These are phyloP conservation scores for Discostella stelligeroides DNA, from an alignment of 108 stramenopile genomes.

Conservation along the genomic window DNA sequence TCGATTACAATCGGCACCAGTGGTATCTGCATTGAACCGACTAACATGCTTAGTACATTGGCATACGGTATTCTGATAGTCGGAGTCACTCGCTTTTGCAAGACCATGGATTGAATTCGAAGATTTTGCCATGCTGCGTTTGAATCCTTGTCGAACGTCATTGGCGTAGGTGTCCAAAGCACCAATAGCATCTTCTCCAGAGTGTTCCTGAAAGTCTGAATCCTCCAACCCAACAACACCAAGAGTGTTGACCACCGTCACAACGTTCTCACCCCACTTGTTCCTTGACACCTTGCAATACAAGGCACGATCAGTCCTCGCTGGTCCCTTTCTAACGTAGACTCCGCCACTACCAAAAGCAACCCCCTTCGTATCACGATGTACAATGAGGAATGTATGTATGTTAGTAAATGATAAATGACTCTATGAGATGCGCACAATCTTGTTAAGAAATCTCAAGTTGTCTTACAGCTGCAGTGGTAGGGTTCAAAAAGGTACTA, in stretches of 20 bases:
- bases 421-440: too few relatives aligned
- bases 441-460: too few relatives aligned
- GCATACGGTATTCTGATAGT: slow-evolving; percentile 69
- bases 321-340: slow-evolving; percentile 82
- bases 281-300: slow-evolving; percentile 63
- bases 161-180: slow-evolving; percentile 61
- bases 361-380: slow-evolving; percentile 50
- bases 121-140: slow-evolving; percentile 54
- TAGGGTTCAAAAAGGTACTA: slow-evolving; percentile 85
- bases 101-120: slow-evolving; percentile 58
- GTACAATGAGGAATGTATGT: too few relatives aligned
- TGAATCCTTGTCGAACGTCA: slow-evolving; percentile 54
- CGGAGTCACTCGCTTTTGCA: slow-evolving; percentile 60
- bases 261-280: slow-evolving; percentile 60
- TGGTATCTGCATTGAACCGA: slow-evolving; percentile 84
- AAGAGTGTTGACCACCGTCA: slow-evolving; percentile 76
- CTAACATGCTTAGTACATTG: slow-evolving; percentile 55
- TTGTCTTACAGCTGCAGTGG: slow-evolving; percentile 67
- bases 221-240: slow-evolving; percentile 74
- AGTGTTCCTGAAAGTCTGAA: slow-evolving; percentile 55
- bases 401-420: too few relatives aligned
- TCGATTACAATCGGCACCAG: slow-evolving; percentile 75
- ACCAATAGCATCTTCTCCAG: slow-evolving; percentile 54
- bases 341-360: slow-evolving; percentile 87
- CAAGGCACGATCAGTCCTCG: slow-evolving; percentile 75